Conservation (phyloP, 2,329 filamentous ascomycete species). For the Pyrenochaeta sp. region DNA sequence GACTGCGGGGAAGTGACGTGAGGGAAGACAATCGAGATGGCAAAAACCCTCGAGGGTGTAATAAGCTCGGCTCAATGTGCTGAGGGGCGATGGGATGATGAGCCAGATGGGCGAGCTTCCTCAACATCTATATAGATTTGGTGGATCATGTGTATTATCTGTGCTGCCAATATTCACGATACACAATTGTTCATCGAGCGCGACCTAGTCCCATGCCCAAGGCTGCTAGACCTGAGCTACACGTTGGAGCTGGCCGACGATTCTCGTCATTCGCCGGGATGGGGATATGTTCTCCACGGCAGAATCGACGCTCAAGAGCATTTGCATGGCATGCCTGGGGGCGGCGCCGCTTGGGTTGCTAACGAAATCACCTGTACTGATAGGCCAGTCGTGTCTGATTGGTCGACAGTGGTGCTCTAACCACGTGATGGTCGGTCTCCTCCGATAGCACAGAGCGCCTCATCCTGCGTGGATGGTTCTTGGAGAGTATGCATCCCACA, state of each 20-base stretch:
- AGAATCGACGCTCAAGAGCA: conserved; percentile 19
- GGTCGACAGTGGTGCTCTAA: conserved; percentile 13
- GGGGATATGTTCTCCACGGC: conserved; percentile 33
- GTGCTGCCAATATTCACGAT: conserved; percentile 36
- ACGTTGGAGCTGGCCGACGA: conserved; percentile 40
- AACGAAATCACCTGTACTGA: conserved; percentile 37
- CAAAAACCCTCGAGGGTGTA: conserved; percentile 1
- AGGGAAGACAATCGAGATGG: conserved; percentile 7
- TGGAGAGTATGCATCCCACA: conserved; percentile 7
- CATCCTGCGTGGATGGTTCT: conserved; percentile 3
- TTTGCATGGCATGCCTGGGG: conserved; percentile 20
- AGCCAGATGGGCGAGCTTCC: conserved; percentile 1
- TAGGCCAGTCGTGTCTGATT: conserved; percentile 34
- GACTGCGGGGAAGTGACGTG: conserved; percentile 30
- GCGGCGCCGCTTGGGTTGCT: conserved; percentile 34
- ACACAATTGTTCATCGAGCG: conserved; percentile 28
- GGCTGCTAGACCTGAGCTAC: conserved; percentile 21
- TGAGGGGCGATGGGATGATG: conserved; percentile 9
- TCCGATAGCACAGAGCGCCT: conserved; percentile 35
- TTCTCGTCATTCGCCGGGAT: conserved; percentile 36
- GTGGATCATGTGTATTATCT: conserved; percentile 28
- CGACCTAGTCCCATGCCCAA: conserved; percentile 27
- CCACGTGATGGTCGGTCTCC: conserved; percentile 37
- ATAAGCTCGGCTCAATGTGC: conserved; percentile 9
- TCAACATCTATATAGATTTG: conserved; percentile 19